Evolutionary conservation across 2,329 filamentous ascomycete species (phyloP).

Genomic region (Paraphaeosphaeria minitans): DNA sequence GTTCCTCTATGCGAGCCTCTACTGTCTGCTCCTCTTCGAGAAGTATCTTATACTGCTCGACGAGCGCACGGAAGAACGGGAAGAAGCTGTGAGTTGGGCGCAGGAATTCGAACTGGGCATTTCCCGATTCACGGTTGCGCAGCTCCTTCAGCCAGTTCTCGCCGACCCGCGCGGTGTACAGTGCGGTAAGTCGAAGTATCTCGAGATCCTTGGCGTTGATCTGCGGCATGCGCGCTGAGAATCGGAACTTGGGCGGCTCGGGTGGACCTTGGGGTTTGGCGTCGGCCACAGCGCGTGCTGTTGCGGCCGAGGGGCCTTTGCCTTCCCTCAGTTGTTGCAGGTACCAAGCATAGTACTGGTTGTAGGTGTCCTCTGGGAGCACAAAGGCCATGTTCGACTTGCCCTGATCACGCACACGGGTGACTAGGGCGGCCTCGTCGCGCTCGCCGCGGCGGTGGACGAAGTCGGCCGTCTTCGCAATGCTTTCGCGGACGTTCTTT

Average conservation of each 20-base stretch:
- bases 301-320: constrained; percentile 71
- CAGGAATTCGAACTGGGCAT: constrained; percentile 95
- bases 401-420: constrained; percentile 82
- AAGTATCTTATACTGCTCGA: constrained; percentile 90
- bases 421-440: constrained; percentile 83
- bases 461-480: constrained; percentile 95
- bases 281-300: constrained; percentile 37
- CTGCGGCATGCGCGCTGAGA: constrained; percentile 95
- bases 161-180: constrained; percentile 92
- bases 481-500: constrained; percentile 78
- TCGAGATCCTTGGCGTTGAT: constrained; percentile 93
- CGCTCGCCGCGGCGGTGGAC: constrained; percentile 70
- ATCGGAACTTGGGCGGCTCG: constrained; percentile 85
- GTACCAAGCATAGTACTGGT: constrained; percentile 89
- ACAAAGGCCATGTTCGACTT: constrained; percentile 93
- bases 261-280: constrained; percentile 81
- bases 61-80: constrained; percentile 89
- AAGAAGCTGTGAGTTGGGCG: constrained; percentile 94
- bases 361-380: constrained; percentile 78
- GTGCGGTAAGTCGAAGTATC: constrained; percentile 74
- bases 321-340: constrained; percentile 84
- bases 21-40: constrained; percentile 74
- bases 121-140: constrained; percentile 84
- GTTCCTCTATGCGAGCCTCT: constrained; percentile 71
- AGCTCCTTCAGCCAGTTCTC: constrained; percentile 89